Evolutionary conservation across 2,329 filamentous ascomycete genomes (phyloP), one percentile per base, ranked within the genome.

Genomic region (Neocatenulostroma microsporum): DNA sequence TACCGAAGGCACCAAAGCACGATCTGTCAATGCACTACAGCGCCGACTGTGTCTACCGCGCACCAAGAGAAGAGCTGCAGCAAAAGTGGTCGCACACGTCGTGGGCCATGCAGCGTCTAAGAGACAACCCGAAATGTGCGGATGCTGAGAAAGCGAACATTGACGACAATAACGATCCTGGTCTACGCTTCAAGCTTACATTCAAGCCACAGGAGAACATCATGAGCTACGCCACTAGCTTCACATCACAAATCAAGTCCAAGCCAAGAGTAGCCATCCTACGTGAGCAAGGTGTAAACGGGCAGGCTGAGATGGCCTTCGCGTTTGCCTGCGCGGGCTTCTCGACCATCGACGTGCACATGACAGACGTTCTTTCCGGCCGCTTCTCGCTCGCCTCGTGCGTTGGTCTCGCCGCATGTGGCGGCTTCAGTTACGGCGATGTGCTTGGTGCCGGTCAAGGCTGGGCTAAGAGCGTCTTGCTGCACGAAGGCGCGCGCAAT

Each of bases 281-380:
- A 15, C 76, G 91, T 56, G 91, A 96, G 62, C 87, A 95, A 61
- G 91, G 91, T 59, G 85, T 94, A 49, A 96, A 98, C 64, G 85
- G 88, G 27, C 78, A 95, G 53, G 80, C 86, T n/a, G 91, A 98
- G 62, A 94, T 98, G 85, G 91, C 91, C 1, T 96, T 94, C 56
- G 87, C 88, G 32, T 96, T 96, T 72, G 80, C 82, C 47, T 79
- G 80, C 23, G 89, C 91, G 28, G 89, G 89, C 24, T 96, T 96
- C 66, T 81, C 87, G 33, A 78, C 88, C 11, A 76, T 96, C 30
- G 89, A 98, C 56, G 82, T 96, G 1, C 89, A 95, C 70, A 96
- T 98, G 91, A 91, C 83, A 3, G 89, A 96, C 53, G 72, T 82
- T 32, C 80, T 96, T 38, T 78, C 85, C 17, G 78, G 77, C 9